Evolutionary conservation across 306 rosid species (phyloP), one percentile per base, ranked within the genome.

Genomic region (Acacia crassicarpa): DNA sequence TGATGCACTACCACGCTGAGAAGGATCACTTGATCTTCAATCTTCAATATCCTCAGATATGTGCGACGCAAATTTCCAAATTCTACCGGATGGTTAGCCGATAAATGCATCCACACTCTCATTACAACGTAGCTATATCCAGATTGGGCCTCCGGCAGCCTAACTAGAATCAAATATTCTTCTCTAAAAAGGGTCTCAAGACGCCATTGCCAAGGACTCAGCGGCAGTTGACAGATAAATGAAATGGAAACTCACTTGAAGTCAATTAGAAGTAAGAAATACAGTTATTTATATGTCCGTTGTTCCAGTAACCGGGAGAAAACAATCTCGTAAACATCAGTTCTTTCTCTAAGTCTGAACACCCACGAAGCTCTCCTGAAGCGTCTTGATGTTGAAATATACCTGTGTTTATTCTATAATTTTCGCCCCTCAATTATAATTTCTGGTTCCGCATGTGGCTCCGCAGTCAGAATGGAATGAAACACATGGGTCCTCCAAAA

Each of bases 301-400:
- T 67, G 30, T 76, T 63, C 77, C 72, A 43, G 74, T 44, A 43
- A 32, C 65, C 15, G 30, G 59, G 22, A 59, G 38, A 67, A 78
- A 27, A 27, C 68, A 78, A 62, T 8, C 80, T 67, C 78, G 27
- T 35, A 70, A 35, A 75, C 61, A 78, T 72, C 72, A 54, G 80
- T 54, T 44, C 20, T 75, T 9, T 41, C 68, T 66, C 74, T 17
- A 66, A 44, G 72, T 66, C 68, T 72, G 25, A 72, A 67, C 49
- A 56, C 71, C 46, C 38, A 40, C 38, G 13, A 32, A 27, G 75
- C 74, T 61, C 74, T 66, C 15, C 20, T 0, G 35, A 32, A 9
- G 58, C 22, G 46, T 67, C 72, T 43, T 48, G 76, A 1, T 27
- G 27, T 27, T 27, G 27, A 27, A 27, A 27, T 27, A 27, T 27